A percentile compares a stretch with the other conserved stretches of the same genome.
Conservation (phyloP, 1,284 basidiomycete species). For the Pisolithus thermaeus region DNA sequence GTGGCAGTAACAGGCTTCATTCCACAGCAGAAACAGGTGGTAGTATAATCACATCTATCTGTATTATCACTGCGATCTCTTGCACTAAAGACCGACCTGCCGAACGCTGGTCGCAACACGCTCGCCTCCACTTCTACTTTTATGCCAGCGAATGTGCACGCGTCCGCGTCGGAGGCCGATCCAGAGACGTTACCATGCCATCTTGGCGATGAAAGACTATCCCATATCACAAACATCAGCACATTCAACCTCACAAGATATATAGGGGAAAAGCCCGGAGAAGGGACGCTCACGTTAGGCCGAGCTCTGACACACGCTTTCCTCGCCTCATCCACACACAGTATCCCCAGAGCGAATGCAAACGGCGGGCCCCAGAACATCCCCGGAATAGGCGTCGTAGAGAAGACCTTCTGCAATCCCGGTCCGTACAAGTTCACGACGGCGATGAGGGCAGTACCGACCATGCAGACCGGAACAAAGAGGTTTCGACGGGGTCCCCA, state of each 20-base stretch:
- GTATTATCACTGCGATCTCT: no score
- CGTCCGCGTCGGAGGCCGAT: no score
- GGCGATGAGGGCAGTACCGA: slow-evolving; percentile 33
- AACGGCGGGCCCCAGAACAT: slow-evolving; percentile 43
- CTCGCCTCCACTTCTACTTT: no score
- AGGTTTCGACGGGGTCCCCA: slow-evolving; percentile 36
- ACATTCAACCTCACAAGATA: background rate
- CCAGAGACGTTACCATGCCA: slow-evolving; percentile 22
- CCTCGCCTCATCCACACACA: slow-evolving; percentile 34
- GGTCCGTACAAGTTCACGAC: slow-evolving; percentile 36
- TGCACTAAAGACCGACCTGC: no score
- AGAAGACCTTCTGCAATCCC: slow-evolving; percentile 35
- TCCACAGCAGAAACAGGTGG: no score
- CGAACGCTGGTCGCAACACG: no score
- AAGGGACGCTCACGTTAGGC: slow-evolving; percentile 28
- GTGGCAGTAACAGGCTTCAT: no score
- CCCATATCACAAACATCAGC: slow-evolving; percentile 11
- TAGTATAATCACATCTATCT: no score
- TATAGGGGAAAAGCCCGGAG: background rate
- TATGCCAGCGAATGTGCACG: no score
- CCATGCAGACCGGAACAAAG: slow-evolving; percentile 32
- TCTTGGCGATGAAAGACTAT: slow-evolving; percentile 27
- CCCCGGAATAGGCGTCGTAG: slow-evolving; percentile 34
- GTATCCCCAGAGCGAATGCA: slow-evolving; percentile 32
- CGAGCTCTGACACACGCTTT: slow-evolving; percentile 37